Base-by-base conservation (phyloP, 352 stramenopile genomes). In the Phytopythium aichiense region DNA sequence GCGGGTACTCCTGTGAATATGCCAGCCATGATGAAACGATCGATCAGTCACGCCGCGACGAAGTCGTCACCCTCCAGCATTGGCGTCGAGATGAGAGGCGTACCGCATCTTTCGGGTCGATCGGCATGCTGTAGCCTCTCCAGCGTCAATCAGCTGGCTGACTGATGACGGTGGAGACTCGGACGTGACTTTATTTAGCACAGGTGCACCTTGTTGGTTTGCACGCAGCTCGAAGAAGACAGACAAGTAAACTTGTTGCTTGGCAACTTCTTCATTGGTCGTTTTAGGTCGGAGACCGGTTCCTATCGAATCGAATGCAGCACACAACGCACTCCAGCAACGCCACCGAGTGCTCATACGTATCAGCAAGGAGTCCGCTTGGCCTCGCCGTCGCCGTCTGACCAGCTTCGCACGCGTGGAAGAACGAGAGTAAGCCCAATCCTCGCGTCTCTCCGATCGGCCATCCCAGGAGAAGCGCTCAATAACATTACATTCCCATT, bases 1-100 rank as follows among this genome's bases (percentile, higher is more conserved):
- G 65, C 20, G 84, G 80, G 40, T 92, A 92, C 53, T 81, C 74
- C 83, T 92, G 18, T 22, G 22, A 48, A 18, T 9, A 30, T 18
- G 18, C 12, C 35, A 9, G 7, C 1, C 49, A 40, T 7, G 46
- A 52, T 12, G 18, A 28, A 18, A 30, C 22, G 4, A 33, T 52
- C 25, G 30, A 55, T 38, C 25, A 46, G 16, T n/a, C 38, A 45
- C 7, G 0, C 23, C 30, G 22, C n/a, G 20, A 49, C 25, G 4
- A 1, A 13, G 9, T 23, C 5, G 9, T 15, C 46, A 53, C 11
- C 12, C 31, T 6, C 4, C 23, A 53, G 7, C 23, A 31, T 4
- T 15, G 22, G 2, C 13, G n/a, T 33, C 15, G 22, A n/a, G 22
- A 22, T 16, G 28, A 22, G 33, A 20, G 31, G 55, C 65, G 22